Conservation (phyloP, 164 flowering plant species). For the Amborella trichopoda region DNA sequence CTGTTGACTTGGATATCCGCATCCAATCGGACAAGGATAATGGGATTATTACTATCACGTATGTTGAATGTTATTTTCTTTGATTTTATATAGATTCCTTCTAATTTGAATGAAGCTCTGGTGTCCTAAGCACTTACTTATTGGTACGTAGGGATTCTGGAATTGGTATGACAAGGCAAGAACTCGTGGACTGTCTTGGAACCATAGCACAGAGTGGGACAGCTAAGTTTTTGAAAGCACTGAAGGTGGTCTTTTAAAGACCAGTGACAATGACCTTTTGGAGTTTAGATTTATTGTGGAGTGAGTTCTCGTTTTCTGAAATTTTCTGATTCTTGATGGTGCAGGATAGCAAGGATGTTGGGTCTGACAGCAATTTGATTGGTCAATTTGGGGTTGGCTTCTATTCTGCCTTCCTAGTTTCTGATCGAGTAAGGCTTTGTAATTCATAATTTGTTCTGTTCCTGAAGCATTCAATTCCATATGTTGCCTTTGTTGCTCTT, state of each 20-base stretch:
- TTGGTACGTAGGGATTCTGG: constrained; percentile 67
- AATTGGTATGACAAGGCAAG: constrained; percentile 92
- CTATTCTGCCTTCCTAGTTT: constrained; percentile 88
- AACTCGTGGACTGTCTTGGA: constrained; percentile 95
- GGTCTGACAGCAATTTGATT: constrained; percentile 83
- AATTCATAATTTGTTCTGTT: no score
- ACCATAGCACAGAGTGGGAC: constrained; percentile 99
- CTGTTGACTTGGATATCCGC: constrained; percentile 77
- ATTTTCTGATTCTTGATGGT: constrained; percentile 1
- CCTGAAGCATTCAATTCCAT: no score
- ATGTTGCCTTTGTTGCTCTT: no score
- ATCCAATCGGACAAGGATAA: constrained; percentile 83
- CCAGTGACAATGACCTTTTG: no score
- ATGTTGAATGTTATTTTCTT: no score
- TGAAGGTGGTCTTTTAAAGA: no score
- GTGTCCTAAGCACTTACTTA: background rate
- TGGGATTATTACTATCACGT: constrained; percentile 77
- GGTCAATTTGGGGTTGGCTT: constrained; percentile 99
- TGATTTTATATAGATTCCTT: no score
- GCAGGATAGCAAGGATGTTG: constrained; percentile 94
- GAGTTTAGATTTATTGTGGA: no score
- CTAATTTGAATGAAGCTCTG: no score
- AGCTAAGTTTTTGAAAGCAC: constrained; percentile 75
- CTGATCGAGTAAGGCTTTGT: constrained; percentile 93
- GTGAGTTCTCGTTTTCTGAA: no score